Base-by-base conservation (phyloP, 305 asterid species). In the Rubia occidens region DNA sequence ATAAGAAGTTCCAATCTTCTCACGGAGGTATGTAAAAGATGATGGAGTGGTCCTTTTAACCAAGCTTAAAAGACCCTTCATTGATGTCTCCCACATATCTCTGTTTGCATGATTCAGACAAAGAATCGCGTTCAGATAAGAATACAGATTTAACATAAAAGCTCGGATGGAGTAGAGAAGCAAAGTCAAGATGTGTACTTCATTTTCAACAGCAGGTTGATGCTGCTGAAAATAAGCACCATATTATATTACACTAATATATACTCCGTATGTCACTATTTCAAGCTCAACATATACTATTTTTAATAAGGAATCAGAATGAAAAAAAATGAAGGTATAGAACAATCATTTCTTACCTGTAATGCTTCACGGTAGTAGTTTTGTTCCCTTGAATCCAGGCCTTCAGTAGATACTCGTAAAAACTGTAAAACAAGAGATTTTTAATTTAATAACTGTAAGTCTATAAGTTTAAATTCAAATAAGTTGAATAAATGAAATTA, bases 31-130 rank as follows among this genome's bases (percentile, higher is more conserved):
- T 66, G 96, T 76, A 79, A 87, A 94, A 62, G 91, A 86, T 75
- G 97, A 89, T 17, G 96, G 91, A 59, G 93, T 81, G 71, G 88
- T 87, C 87, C 95, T 90, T 73, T 88, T 84, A 77, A 94, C 96
- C 89, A 94, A 78, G 95, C 90, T 94, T 73, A 74, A 80, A 80
- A 94, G 90, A 76, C 96, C 97, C 77, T 81, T 76, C 99, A 94
- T 90, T 80, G 99, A 94, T 70, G 81, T 89, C 86, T 94, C 97
- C 99, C 99, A 94, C 99, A 94, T 89, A 40, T 94, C 90, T 86
- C 99, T 94, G 86, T 75, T 71, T 45, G 65, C 70, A 76, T 53
- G 53, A 60, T 64, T 63, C 62, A 74, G 60, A 40, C 11, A 37
- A 43, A 37, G 60, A 47, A 70, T 39, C 32, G 5, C 24, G 29